Conservation (phyloP, 139 green algal genomes). For the Tetraselmis striata region DNA sequence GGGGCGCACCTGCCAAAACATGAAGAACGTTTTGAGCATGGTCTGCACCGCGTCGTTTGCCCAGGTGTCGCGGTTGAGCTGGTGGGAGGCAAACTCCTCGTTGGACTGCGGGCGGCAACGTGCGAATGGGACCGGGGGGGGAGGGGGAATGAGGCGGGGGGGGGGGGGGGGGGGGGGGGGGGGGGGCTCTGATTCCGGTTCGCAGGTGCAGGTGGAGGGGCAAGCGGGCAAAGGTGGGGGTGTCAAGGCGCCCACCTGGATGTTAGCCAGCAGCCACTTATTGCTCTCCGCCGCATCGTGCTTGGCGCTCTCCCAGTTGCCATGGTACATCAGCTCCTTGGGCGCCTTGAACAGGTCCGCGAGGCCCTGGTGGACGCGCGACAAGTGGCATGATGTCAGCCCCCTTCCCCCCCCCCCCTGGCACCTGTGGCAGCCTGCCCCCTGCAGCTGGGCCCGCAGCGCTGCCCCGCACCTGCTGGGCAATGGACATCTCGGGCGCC, state of each 20-base stretch:
- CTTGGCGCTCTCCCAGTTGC: slow-evolving; percentile 16
- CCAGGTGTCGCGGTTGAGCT: slow-evolving; percentile 39
- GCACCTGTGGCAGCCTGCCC: too few relatives aligned
- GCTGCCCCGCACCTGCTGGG: background rate
- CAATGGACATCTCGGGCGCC: background rate
- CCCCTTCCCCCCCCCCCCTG: background rate
- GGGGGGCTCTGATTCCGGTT: too few relatives aligned
- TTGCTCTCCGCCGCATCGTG: slow-evolving; percentile 12
- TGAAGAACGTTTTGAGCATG: slow-evolving; percentile 23
- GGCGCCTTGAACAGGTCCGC: slow-evolving; percentile 10
- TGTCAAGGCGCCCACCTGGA: slow-evolving; percentile 11
- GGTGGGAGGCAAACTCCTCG: slow-evolving; percentile 32
- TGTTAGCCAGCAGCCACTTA: slow-evolving; percentile 37
- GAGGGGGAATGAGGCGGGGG: too few relatives aligned
- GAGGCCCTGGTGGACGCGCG: background rate
- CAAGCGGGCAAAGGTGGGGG: too few relatives aligned
- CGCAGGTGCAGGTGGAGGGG: too few relatives aligned
- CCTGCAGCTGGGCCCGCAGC: too few relatives aligned
- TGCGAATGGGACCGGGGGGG: too few relatives aligned
- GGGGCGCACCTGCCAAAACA: slow-evolving; percentile 41
- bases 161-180: too few relatives aligned
- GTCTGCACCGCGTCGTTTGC: slow-evolving; percentile 23
- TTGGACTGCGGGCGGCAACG: slow-evolving; percentile 17
- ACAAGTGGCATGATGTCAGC: background rate
- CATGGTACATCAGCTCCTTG: slow-evolving; percentile 6